These are phyloP conservation scores for Trichoderma endophyticum DNA, from an alignment of 2,329 filamentous ascomycete genomes.

Conservation along the genomic window DNA sequence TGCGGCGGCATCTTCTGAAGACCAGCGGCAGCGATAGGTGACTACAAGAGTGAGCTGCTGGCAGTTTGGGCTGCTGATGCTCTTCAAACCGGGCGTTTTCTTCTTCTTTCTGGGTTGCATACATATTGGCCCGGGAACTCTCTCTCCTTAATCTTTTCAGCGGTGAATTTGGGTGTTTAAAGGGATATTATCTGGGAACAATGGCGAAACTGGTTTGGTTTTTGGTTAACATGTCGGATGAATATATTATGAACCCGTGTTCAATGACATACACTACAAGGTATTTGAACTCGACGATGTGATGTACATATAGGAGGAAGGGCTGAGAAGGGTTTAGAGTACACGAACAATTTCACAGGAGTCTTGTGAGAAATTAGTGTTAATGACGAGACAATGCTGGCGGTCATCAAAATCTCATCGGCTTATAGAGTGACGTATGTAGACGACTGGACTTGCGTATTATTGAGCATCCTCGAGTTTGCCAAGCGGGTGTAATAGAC, in stretches of 20 bases:
- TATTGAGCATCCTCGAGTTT: not conserved
- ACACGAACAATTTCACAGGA: not conserved
- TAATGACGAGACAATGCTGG: not conserved
- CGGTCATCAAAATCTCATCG: not conserved
- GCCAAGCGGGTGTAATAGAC: not conserved
- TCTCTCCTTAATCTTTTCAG: not conserved
- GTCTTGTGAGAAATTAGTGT: not conserved
- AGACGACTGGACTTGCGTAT: too few relatives aligned
- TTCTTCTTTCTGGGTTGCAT: not conserved
- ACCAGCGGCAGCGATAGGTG: not conserved
- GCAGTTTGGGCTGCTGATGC: not conserved
- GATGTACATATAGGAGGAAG: not conserved
- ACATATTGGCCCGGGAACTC: not conserved
- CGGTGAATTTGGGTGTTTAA: not conserved
- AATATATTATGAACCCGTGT: not conserved
- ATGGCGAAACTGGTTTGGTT: not conserved
- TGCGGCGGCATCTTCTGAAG: conserved; percentile 1
- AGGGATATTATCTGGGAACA: not conserved
- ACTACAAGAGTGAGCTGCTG: not conserved
- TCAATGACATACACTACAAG: not conserved
- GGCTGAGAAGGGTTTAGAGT: not conserved
- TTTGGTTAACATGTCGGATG: conserved; percentile 1
- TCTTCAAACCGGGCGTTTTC: not conserved
- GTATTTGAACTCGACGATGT: not conserved
- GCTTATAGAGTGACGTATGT: not conserved